Conservation (phyloP, 371 early-diverging fungal species). For the Mortierella sp. region DNA sequence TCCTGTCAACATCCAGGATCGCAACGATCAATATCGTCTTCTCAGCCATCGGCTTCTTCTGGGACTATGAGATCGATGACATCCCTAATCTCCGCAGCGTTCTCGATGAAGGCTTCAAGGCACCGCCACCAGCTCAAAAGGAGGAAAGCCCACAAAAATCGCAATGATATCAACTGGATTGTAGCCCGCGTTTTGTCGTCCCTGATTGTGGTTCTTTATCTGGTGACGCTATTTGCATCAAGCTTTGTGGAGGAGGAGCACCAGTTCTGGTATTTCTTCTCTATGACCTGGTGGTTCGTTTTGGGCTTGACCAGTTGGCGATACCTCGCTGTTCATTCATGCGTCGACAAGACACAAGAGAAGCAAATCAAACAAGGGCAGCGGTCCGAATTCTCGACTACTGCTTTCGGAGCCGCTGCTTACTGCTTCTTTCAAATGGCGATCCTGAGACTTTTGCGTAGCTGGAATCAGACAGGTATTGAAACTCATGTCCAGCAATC, state of each 20-base stretch:
- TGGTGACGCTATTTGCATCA: slow-evolving; percentile 73
- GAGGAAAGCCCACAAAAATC: background rate
- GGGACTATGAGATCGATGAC: slow-evolving; percentile 1
- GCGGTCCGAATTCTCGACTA: background rate
- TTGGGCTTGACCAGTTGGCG: slow-evolving; percentile 57
- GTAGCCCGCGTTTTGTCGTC: slow-evolving; percentile 43
- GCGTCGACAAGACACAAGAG: background rate
- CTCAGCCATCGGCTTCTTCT: too few relatives aligned
- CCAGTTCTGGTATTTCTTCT: slow-evolving; percentile 78
- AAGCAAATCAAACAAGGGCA: too few relatives aligned
- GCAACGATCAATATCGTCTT: background rate
- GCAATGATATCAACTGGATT: slow-evolving; percentile 44
- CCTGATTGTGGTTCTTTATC: slow-evolving; percentile 57
- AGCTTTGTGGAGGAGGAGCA: slow-evolving; percentile 87
- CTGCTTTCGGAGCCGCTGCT: slow-evolving; percentile 5
- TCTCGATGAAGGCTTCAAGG: background rate
- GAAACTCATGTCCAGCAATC: too few relatives aligned
- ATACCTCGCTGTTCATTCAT: slow-evolving; percentile 5
- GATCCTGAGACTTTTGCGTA: slow-evolving; percentile 50
- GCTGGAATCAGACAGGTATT: slow-evolving; percentile 61
- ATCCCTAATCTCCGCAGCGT: slow-evolving; percentile 3
- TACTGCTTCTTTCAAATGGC: slow-evolving; percentile 51
- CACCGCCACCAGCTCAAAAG: background rate
- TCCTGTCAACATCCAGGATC: slow-evolving; percentile 28
- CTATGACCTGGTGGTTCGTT: slow-evolving; percentile 65